Base-by-base conservation (phyloP, 352 stramenopile species). In the Pythium dissimile region DNA sequence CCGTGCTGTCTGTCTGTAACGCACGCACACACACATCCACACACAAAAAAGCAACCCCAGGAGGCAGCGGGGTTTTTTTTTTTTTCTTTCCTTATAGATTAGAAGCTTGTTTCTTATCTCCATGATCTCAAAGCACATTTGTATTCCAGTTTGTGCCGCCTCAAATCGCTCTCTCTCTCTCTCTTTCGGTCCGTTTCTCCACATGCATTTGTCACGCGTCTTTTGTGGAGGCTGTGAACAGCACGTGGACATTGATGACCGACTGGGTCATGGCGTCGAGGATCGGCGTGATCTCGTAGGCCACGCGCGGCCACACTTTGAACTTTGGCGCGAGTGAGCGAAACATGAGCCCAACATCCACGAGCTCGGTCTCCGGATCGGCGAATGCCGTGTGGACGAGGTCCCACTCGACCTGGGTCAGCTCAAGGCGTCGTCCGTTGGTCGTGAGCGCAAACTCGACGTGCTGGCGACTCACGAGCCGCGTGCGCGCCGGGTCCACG, bases 281-380 rank as follows among this genome's bases (percentile, higher is more conserved):
- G 9, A 89, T 56, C 1, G 76, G 79, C 5, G 69, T 62, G 35
- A 87, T 64, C 27, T 86, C 79, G 66, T 89, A 89, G 24, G 37
- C 45, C 46, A 86, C 65, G 10, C 62, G 42, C 1, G 58, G 60
- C 16, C 81, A 66, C 11, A 44, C 32, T 12, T 67, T 59, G 16
- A 86, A 55, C 1, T 71, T 62, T 13, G 79, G 79, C 9, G 61
- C 49, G 1, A 87, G 30, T 18, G 58, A 30, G 34, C 45, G 23
- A 13, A 87, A 35, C 58, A 89, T 66, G 3, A 15, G 38, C 21
- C 84, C 65, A 10, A 77, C 68, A 27, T 75, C 54, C 8, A 87
- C 63, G 2, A 86, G 47, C 8, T 67, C 62, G n/a, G 44, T 79
- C 11, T 51, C 18, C 2, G 69, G 31, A 31, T 88, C 66, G 0